Base-by-base conservation (phyloP, 2,329 filamentous ascomycete species). In the Penicillium brevicompactum region DNA sequence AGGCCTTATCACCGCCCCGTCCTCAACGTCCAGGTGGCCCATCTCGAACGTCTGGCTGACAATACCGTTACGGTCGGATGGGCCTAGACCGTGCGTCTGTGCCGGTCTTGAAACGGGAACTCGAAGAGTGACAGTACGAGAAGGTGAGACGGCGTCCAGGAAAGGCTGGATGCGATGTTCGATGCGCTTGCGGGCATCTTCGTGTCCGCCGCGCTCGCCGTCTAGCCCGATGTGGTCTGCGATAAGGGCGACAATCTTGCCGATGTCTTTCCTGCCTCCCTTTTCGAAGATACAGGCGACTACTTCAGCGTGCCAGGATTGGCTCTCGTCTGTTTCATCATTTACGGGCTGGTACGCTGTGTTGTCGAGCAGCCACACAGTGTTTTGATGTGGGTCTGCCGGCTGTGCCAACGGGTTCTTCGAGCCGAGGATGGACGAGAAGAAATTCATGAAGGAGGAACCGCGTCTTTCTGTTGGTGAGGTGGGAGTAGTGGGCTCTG, bases 291-390 rank as follows among this genome's bases (percentile, higher is more conserved):
- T 90, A 43, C 89, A 90, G 2, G 89, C 85, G 0, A 96, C 86
- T 58, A 92, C 92, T 69, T 97, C 91, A 24, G 89, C 89, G 67
- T 90, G 82, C 91, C 92, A 97, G 49, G 66, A 59, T 69, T 72
- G 50, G 2, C 5, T 21, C n/a, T 51, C 38, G 30, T 56, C 43
- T 46, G 52, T 55, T 72, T 66, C 16, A 66, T 64, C 56, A 67
- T 70, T 69, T 50, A 68, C 48, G 22, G 71, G 65, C 57, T 85
- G 84, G 70, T 88, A 93, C 4, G 92, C 92, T 2, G 90, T 93
- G 67, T 94, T 96, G 77, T 97, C 92, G 46, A 97, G 80, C 7
- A 97, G 78, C 93, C 93, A 97, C 40, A 97, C 86, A 13, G 84
- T 85, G 70, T 96, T 89, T 47, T 79, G 73, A n/a, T 84, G 76